Evolutionary conservation across 345 rosid species (phyloP).

Genomic region (Cardiospermum halicacabum): DNA sequence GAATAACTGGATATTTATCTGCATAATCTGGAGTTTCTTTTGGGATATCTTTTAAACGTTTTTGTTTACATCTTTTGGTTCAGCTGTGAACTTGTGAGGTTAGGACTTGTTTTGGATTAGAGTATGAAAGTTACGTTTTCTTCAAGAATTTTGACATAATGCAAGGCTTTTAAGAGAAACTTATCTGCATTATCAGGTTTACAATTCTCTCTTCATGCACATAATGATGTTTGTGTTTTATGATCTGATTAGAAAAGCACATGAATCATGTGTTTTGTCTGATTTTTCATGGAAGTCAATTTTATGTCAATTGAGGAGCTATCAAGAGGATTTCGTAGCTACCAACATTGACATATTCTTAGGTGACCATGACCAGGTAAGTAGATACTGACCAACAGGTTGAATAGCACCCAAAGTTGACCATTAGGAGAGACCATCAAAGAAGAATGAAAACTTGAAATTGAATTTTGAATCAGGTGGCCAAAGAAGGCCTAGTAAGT

Average conservation of each 20-base stretch:
- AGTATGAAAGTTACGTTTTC: neutral
- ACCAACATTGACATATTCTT: neutral
- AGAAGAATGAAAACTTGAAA: neutral
- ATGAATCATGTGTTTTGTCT: too few species aligned
- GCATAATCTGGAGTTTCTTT: neutral
- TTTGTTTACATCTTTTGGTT: neutral
- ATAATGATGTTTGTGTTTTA: neutral
- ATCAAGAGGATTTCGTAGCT: too few species aligned
- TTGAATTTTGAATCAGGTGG: slow-evolving; percentile 23
- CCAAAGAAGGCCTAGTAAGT: neutral
- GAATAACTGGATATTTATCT: neutral
- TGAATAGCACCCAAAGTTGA: neutral
- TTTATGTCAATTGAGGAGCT: too few species aligned
- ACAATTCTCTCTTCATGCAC: neutral
- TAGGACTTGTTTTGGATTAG: neutral
- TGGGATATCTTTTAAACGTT: neutral
- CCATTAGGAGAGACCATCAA: neutral
- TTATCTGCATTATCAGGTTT: neutral
- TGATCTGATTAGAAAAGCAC: neutral
- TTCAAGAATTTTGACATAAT: neutral
- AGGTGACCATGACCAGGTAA: neutral
- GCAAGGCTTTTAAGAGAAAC: neutral
- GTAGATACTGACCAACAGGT: too few species aligned
- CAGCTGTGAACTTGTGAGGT: neutral
- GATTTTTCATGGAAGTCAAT: too few species aligned